phyloP scores from a whole-genome alignment of 2,329 filamentous ascomycete genomes.

The Colletotrichum caudatum region DNA sequence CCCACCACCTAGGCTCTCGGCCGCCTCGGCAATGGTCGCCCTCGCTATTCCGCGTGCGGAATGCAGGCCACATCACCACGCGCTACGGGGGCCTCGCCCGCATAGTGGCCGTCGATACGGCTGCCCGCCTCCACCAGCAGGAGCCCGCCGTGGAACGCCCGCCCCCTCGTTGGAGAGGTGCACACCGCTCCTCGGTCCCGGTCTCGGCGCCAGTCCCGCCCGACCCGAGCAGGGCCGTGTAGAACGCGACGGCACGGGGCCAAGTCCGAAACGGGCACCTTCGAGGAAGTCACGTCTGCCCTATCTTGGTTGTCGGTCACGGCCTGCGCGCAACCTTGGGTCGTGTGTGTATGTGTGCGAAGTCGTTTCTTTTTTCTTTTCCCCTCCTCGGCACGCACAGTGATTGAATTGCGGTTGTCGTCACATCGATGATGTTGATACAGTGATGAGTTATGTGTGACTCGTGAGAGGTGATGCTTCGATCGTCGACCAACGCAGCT shows the following conservation, averaged over 20 bases:
- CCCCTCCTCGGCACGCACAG: background rate
- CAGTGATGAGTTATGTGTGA: background rate
- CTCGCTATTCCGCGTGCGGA: slow-evolving; percentile 50
- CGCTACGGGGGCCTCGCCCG: slow-evolving; percentile 44
- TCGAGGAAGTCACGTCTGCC: slow-evolving; percentile 55
- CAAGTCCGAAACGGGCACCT: slow-evolving; percentile 52
- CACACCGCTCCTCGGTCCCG: too few species aligned
- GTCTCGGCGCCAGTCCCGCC: slow-evolving; percentile 49
- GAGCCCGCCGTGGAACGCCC: too few species aligned
- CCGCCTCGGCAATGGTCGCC: slow-evolving; percentile 47
- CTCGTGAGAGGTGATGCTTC: background rate
- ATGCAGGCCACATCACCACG: slow-evolving; percentile 50
- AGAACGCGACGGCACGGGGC: slow-evolving; percentile 53
- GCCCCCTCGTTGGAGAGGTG: too few species aligned
- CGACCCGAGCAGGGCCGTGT: slow-evolving; percentile 52
- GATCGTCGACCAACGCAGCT: too few species aligned
- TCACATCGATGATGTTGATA: background rate
- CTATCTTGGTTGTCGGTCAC: slow-evolving; percentile 37
- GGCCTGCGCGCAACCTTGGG: background rate
- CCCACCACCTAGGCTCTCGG: slow-evolving; percentile 49
- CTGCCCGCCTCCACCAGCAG: too few species aligned
- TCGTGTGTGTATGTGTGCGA: too few species aligned
- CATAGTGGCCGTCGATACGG: slow-evolving; percentile 47
- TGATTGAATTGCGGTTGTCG: background rate
- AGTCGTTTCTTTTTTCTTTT: too few species aligned